Conservation (phyloP, 495 filamentous ascomycete genomes). For the Astrothelium macrocarpum region DNA sequence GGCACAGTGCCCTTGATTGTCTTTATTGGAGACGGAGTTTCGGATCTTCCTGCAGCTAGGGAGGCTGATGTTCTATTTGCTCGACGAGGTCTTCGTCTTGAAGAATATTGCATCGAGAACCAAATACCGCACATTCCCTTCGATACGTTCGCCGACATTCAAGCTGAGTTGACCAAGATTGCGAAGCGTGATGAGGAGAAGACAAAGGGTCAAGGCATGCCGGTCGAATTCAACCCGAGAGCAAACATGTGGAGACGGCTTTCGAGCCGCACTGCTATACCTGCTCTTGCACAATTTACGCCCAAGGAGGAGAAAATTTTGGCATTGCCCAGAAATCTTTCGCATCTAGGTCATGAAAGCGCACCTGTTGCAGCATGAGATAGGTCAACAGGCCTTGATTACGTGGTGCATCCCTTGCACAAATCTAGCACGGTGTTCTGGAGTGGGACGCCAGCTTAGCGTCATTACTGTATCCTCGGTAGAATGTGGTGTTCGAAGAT, state of each 20-base stretch:
- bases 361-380: neutral
- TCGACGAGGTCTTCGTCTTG: conserved; percentile 50
- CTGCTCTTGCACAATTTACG: neutral
- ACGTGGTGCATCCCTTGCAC: neutral
- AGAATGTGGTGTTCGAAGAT: neutral
- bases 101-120: conserved; percentile 58
- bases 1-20: conserved; percentile 58
- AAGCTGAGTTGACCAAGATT: conserved; percentile 52
- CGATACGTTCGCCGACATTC: conserved; percentile 56
- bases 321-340: neutral
- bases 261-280: conserved; percentile 32
- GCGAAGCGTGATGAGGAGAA: conserved; percentile 51
- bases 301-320: neutral
- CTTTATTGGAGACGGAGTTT: conserved; percentile 68
- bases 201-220: conserved; percentile 55
- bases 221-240: conserved; percentile 57
- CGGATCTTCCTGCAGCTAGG: conserved; percentile 58
- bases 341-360: neutral
- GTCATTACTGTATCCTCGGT: neutral
- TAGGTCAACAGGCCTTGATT: neutral
- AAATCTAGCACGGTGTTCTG: neutral
- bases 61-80: conserved; percentile 68
- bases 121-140: conserved; percentile 41
- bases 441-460: neutral
- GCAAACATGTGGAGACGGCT: conserved; percentile 63